Base-by-base conservation (phyloP, 164 flowering plant genomes). In the Echeveria elegans region DNA sequence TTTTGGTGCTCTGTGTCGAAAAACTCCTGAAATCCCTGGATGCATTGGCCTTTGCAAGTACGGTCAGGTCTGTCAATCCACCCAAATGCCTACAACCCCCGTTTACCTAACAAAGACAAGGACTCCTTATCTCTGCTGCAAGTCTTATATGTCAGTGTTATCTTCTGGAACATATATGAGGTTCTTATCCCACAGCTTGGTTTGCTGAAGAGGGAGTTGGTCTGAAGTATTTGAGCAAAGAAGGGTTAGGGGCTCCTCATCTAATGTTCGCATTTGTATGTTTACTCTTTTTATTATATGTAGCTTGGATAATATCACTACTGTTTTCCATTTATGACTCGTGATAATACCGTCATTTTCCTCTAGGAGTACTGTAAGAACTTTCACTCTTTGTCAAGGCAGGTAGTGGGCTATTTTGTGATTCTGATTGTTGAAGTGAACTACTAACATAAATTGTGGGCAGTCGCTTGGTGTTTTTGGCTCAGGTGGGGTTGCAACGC, bases 1-100 rank as follows among this genome's bases (percentile, higher is more conserved):
- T 56, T 56, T 56, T 56, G 61, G 61, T 56, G 61, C 59, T 53
- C 59, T 53, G 32, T 24, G 59, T 56, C 30, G 15, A 8, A 50
- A 50, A 50, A n/a, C 28, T 50, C 56, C 7, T 26, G 8, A 50
- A n/a, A 6, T n/a, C n/a, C 11, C 26, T 50, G 56, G 56, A 50
- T 50, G 56, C 56, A 50, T 50, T 23, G 56, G 56, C 56, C 28
- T 26, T 53, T 11, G 16, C 30, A 24, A 24, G 31, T 53, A 14
- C 60, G 26, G 60, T 2, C 19, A 2, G 18, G 31, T 26, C 58
- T 11, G 14, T 52, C 12, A 28, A 53, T 24, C 60, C 31, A 12
- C 26, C 60, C 31, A 53, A 24, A 10, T 53, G 60, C 60, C 60
- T n/a, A n/a, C 56, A n/a, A 5, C 2, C 50, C 50, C 50, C 10